Percentiles rank a stretch among this genome's conserved stretches.
phyloP scores from a whole-genome alignment of 2,329 filamentous ascomycete species.

The Aspergillus quadricinctus region DNA sequence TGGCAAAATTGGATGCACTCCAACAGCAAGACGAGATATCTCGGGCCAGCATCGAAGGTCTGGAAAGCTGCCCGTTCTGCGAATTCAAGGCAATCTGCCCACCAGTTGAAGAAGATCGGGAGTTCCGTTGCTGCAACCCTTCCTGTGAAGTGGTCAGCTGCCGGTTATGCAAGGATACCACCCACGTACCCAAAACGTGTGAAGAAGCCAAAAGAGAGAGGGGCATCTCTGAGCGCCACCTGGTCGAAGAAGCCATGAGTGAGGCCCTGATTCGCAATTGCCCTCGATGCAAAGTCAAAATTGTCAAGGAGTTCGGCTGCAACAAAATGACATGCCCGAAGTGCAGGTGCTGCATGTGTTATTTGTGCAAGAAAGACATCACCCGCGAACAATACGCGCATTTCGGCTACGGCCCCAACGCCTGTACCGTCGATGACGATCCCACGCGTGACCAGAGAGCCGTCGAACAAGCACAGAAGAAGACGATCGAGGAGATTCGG shows the following conservation, averaged over 20 bases:
- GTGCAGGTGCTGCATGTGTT: constrained; percentile 54
- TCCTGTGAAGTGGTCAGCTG: constrained; percentile 63
- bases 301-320: constrained; percentile 74
- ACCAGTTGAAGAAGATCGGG: constrained; percentile 61
- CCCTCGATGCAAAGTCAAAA: constrained; percentile 61
- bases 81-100: constrained; percentile 72
- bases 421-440: constrained; percentile 21
- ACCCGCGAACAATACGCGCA: constrained; percentile 62
- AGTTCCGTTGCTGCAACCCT: constrained; percentile 67
- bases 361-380: constrained; percentile 58
- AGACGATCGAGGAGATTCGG: constrained; percentile 25
- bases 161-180: constrained; percentile 62
- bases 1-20: constrained; percentile 62
- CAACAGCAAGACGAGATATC: constrained; percentile 67
- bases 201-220: constrained; percentile 60
- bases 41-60: constrained; percentile 65
- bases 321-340: constrained; percentile 75
- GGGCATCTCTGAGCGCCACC: constrained; percentile 58
- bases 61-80: constrained; percentile 77
- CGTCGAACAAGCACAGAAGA: constrained; percentile 24
- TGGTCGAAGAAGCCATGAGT: constrained; percentile 81
- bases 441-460: constrained; percentile 19
- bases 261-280: constrained; percentile 72
- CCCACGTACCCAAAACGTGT: constrained; percentile 70
- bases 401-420: constrained; percentile 56